Base-by-base conservation (phyloP, 2,329 filamentous ascomycete species). In the Neonectria magnoliae region DNA sequence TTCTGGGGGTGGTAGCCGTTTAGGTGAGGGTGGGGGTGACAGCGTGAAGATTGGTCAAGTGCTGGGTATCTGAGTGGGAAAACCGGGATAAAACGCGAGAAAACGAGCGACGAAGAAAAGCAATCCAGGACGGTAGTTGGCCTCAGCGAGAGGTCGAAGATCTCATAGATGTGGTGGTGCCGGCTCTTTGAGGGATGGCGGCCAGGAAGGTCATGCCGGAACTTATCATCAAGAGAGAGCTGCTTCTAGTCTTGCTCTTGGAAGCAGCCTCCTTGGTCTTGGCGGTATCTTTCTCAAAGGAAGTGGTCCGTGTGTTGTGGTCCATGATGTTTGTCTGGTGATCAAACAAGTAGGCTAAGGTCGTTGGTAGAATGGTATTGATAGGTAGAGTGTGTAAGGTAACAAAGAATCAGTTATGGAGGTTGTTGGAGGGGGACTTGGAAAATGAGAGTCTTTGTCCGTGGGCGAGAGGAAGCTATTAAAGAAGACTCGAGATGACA, bases 191-290 rank as follows among this genome's bases (percentile, higher is more conserved):
- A 44, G 72, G 71, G 27, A 74, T 69, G 41, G 72, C 72, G 38
- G 72, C 72, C 16, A 74, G 63, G 54, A 74, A 74, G 29, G 72
- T 74, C 58, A 74, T 73, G 66, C 72, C 72, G 9, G 72, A 74
- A 29, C 71, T 74, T 57, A 74, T 72, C 63, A 72, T 74, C 33
- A 73, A 62, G 50, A 74, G 65, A 18, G 72, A 74, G 41, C 68
- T 65, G 55, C 72, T 74, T 62, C 72, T 57, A 47, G 48, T 65
- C 61, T 74, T 74, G 55, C 59, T 54, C 61, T 72, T 74, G 20
- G 62, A 57, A 25, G 54, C 50, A 53, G 65, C 64, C 38, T 74
- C 68, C 64, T 72, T 74, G 65, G 72, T 70, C 66, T 72, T 73
- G 55, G 58, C 61, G 41, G 68, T 52, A 50, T 71, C 66, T 62